Evolutionary conservation across 441 rosid species (phyloP).

Genomic region (Corymbia citriodora): DNA sequence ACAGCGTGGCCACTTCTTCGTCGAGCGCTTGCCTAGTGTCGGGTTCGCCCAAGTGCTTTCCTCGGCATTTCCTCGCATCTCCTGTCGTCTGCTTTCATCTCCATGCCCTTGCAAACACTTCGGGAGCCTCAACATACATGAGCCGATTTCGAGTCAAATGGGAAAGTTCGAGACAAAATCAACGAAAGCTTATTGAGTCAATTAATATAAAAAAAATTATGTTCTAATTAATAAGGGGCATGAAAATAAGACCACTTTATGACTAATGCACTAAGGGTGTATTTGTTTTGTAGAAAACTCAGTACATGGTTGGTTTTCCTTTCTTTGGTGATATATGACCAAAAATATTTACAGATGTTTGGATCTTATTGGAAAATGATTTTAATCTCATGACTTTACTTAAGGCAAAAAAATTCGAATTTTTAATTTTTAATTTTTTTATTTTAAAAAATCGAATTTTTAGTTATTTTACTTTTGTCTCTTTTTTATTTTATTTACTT

Average conservation of each 20-base stretch:
- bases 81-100: neutral
- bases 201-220: no score
- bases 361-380: no score
- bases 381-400: no score
- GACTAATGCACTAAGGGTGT: rapidly evolving
- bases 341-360: no score
- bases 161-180: neutral
- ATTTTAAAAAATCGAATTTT: no score
- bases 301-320: no score
- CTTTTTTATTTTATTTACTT: no score
- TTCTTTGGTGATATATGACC: no score
- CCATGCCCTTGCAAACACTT: neutral
- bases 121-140: neutral
- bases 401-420: no score
- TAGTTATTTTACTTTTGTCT: no score
- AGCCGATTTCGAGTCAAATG: neutral
- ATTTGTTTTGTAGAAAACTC: rapidly evolving
- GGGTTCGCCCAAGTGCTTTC: neutral
- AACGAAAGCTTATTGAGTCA: neutral
- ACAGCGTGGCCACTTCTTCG: neutral
- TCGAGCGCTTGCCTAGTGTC: neutral
- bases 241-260: no score
- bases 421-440: no score
- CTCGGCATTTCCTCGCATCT: neutral
- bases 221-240: neutral